Conservation (phyloP, 768 basidiomycete species). For the Floccularia luteovirens region DNA sequence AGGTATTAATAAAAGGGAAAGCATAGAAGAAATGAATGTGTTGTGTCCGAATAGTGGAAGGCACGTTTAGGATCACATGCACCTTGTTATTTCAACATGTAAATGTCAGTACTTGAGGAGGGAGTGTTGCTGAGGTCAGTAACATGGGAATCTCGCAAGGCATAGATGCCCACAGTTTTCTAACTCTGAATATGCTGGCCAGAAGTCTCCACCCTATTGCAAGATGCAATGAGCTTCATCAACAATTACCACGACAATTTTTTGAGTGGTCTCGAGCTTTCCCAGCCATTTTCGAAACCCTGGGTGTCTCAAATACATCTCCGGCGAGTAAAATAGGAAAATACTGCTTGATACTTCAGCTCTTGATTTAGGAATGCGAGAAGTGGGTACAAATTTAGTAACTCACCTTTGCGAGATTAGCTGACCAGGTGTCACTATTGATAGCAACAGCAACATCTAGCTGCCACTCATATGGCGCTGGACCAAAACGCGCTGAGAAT, state of each 20-base stretch:
- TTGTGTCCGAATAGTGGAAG: too few relatives aligned
- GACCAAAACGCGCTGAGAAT: slow-evolving; percentile 9
- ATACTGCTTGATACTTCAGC: slow-evolving; percentile 14
- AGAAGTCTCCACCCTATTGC: slow-evolving; percentile 18
- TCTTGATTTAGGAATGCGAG: slow-evolving; percentile 4
- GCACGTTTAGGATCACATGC: too few relatives aligned
- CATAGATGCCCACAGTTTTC: slow-evolving; percentile 19
- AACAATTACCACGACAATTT: slow-evolving; percentile 18
- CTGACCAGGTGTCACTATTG: slow-evolving; percentile 25
- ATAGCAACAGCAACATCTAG: slow-evolving; percentile 27
- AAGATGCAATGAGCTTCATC: slow-evolving; percentile 30
- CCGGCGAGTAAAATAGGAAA: slow-evolving; percentile 28
- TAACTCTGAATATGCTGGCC: slow-evolving; percentile 18
- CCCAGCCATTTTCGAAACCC: slow-evolving; percentile 17
- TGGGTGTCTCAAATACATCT: slow-evolving; percentile 27
- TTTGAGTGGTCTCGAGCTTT: slow-evolving; percentile 9
- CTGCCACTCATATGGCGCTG: slow-evolving; percentile 25
- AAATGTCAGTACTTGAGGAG: slow-evolving; percentile 16
- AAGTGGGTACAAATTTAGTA: not conserved
- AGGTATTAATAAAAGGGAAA: too few relatives aligned
- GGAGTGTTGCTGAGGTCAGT: slow-evolving; percentile 24
- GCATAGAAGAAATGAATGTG: too few relatives aligned
- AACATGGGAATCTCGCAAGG: slow-evolving; percentile 19
- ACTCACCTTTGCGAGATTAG: slow-evolving; percentile 18
- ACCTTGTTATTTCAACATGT: too few relatives aligned